Percentiles rank a stretch among this genome's conserved stretches.
Conservation (phyloP, 768 basidiomycete species). For the Serendipita vermifera region DNA sequence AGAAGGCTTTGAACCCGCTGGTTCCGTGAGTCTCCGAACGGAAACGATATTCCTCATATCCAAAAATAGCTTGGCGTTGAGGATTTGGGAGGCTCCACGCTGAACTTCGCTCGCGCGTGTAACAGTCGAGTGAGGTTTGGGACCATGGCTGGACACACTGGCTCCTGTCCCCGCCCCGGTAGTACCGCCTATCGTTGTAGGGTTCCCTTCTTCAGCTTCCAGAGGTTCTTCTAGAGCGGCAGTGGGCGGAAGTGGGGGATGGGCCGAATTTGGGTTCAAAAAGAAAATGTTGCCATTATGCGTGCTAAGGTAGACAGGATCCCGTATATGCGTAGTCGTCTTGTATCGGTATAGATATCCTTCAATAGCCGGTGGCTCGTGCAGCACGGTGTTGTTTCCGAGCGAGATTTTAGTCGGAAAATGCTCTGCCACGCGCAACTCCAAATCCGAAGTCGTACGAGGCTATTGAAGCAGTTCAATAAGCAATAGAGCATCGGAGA, state of each 20-base stretch:
- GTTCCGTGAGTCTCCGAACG: conserved; percentile 42
- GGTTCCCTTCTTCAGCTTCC: too few relatives aligned
- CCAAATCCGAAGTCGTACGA: conserved; percentile 39
- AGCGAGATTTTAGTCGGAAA: conserved; percentile 32
- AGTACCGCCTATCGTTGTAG: too few relatives aligned
- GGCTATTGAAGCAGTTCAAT: conserved; percentile 22
- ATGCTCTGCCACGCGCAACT: conserved; percentile 67
- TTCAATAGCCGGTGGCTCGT: conserved; percentile 73
- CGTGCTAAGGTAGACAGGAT: conserved; percentile 50
- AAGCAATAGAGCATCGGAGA: conserved; percentile 5
- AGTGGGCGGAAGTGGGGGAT: conserved; percentile 49
- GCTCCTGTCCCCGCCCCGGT: too few relatives aligned
- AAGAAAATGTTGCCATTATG: conserved; percentile 66
- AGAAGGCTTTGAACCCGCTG: background rate
- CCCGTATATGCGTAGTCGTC: background rate
- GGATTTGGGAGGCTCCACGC: conserved; percentile 52
- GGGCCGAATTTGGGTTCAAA: conserved; percentile 36
- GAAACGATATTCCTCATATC: conserved; percentile 58
- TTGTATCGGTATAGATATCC: conserved; percentile 70
- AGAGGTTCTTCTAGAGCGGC: conserved; percentile 21
- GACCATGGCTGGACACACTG: too few relatives aligned
- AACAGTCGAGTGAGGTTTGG: conserved; percentile 13
- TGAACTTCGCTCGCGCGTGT: conserved; percentile 41
- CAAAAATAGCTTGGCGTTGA: conserved; percentile 49
- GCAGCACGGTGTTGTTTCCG: conserved; percentile 36